Conservation (phyloP, 2,329 filamentous ascomycete species). For the Gremmenia infestans region DNA sequence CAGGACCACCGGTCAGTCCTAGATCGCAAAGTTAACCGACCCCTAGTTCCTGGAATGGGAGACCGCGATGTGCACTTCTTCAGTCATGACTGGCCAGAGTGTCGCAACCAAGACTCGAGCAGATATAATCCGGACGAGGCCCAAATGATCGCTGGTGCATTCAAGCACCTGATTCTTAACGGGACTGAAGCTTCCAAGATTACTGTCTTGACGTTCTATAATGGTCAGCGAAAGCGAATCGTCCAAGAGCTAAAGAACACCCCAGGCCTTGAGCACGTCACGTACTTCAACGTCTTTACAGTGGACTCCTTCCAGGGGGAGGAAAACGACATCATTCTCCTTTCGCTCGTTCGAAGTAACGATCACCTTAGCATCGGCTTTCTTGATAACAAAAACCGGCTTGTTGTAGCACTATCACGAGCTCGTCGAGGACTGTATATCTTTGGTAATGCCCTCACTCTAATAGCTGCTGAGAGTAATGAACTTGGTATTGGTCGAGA, state of each 20-base stretch:
- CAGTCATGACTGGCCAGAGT: conserved; percentile 61
- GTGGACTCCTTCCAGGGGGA: conserved; percentile 91
- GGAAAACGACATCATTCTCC: conserved; percentile 76
- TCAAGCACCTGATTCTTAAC: conserved; percentile 66
- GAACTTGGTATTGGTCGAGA: conserved; percentile 18
- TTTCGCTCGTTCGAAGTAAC: conserved; percentile 76
- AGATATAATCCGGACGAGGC: conserved; percentile 69
- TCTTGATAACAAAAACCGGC: conserved; percentile 55
- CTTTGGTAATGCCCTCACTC: conserved; percentile 66
- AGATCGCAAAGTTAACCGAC: conserved; percentile 44
- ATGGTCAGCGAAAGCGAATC: conserved; percentile 69
- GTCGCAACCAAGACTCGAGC: conserved; percentile 56
- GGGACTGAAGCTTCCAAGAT: conserved; percentile 56
- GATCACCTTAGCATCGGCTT: conserved; percentile 61
- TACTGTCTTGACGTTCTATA: conserved; percentile 84
- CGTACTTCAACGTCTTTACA: conserved; percentile 59
- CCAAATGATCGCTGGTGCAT: conserved; percentile 68
- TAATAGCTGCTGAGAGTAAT: conserved; percentile 25
- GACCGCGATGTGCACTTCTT: conserved; percentile 56
- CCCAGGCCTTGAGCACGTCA: conserved; percentile 33
- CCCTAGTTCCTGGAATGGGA: conserved; percentile 58
- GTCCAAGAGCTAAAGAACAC: conserved; percentile 40
- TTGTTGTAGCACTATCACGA: conserved; percentile 58
- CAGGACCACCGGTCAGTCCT: conserved; percentile 54
- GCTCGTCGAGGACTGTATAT: conserved; percentile 77